Base-by-base conservation (phyloP, 179 eudicot species). In the Silene vulgaris region DNA sequence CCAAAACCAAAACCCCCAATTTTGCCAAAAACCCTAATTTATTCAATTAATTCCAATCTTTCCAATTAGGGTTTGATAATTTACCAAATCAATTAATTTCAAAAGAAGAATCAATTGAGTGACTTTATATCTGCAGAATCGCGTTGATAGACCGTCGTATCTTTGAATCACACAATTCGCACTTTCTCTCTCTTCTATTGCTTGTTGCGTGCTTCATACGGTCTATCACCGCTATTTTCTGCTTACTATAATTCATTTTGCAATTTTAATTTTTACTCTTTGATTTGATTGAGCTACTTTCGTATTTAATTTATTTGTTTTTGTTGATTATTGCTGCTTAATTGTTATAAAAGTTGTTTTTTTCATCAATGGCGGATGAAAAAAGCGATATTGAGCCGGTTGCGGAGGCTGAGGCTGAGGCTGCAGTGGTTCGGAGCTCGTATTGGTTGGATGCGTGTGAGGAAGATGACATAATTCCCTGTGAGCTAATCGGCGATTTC, bases 391-490 rank as follows among this genome's bases (percentile, higher is more conserved):
- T 60, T 74, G 64, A 75, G 43, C 26, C 5, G 29, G 61, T 0
- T 32, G 14, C 50, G 16, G 65, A 56, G 76, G 74, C 45, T 45
- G 17, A 23, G 26, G 14, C 50, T 9, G 65, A 56, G 76, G 74
- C 45, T 45, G 17, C 81, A 71, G 48, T 8, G 88, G 63, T 8
- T 74, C 74, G 11, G 56, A 80, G 69, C 79, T 91, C 14, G 32
- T 95, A 92, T 75, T 95, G 99, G 99, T 83, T 92, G 4, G 97
- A 95, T 66, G 97, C 99, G 7, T 90, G 94, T 72, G 98, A 94
- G 82, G 99, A 92, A 23, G 81, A 75, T 66, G 82, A 85, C 37
- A 56, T 85, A 20, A 83, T 89, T 4, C 86, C 88, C 3, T 84
- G 89, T 65, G 84, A 88, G 72, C 75, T 84, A 45, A 75, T 88